These are phyloP conservation scores for Liquidambar formosana DNA, from an alignment of 164 flowering plant species.

Conservation along the genomic window DNA sequence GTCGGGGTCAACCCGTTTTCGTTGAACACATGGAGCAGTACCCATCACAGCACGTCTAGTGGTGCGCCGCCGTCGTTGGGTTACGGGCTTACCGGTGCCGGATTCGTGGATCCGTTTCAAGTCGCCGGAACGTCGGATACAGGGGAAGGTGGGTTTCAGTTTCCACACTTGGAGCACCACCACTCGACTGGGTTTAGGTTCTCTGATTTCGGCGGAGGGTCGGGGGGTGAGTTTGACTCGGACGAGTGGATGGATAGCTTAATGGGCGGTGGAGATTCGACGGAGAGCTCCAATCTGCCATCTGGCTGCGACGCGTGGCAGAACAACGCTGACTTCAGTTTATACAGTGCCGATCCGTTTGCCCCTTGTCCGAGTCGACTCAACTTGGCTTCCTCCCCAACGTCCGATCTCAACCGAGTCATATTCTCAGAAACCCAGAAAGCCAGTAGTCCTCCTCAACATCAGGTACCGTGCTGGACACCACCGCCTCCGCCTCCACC, in stretches of 20 bases:
- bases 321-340: conserved; percentile 35
- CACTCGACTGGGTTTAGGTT: conserved; percentile 40
- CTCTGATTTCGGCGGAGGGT: conserved; percentile 43
- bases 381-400: conserved; percentile 32
- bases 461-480: conserved; percentile 28
- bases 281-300: conserved; percentile 61
- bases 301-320: conserved; percentile 62
- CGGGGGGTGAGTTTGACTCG: conserved; percentile 66
- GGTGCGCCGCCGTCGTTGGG: conserved; percentile 24
- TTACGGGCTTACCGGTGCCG: conserved; percentile 39
- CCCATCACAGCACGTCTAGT: conserved; percentile 15
- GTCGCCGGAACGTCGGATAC: conserved; percentile 27
- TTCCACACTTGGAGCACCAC: conserved; percentile 45
- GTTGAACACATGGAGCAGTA: conserved; percentile 42
- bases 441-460: conserved; percentile 8
- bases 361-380: conserved; percentile 51
- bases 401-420: conserved; percentile 60
- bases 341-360: conserved; percentile 60
- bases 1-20: conserved; percentile 30
- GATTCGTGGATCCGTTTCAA: conserved; percentile 57
- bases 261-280: conserved; percentile 66
- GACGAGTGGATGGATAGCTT: conserved; percentile 96
- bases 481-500: conserved; percentile 15
- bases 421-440: conserved; percentile 41
- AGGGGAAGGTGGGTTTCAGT: conserved; percentile 47